A percentile compares a stretch with the other conserved stretches of the same genome.
Evolutionary conservation across 768 basidiomycete genomes (phyloP).

Genomic region (Leccinum ochraceum): DNA sequence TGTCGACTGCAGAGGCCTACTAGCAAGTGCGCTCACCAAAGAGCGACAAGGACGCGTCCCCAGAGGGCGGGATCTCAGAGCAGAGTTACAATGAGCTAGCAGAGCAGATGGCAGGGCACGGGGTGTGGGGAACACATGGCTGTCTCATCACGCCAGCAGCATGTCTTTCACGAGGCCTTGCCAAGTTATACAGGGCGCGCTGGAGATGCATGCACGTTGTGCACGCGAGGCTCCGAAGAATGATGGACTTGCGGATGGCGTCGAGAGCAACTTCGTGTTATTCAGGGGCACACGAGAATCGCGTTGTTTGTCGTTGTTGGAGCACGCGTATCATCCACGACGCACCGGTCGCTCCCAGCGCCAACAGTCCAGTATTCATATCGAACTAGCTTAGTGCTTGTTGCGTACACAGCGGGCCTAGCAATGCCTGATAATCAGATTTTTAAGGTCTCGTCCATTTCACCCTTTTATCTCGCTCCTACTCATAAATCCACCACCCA

Average conservation of each 20-base stretch:
- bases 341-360: conserved; percentile 21
- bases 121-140: conserved; percentile 18
- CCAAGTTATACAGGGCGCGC: conserved; percentile 4
- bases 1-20: not conserved
- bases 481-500: conserved; percentile 13
- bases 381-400: conserved; percentile 5
- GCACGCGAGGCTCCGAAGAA: conserved; percentile 6
- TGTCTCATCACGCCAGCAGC: conserved; percentile 8
- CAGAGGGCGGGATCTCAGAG: not conserved
- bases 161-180: conserved; percentile 23
- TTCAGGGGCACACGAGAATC: conserved; percentile 23
- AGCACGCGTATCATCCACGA: conserved; percentile 35
- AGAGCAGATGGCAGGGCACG: conserved; percentile 13
- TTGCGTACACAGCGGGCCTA: conserved; percentile 10
- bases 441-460: conserved; percentile 65
- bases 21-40: not conserved
- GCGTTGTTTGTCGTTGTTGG: conserved; percentile 44
- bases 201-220: not conserved
- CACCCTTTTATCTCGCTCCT: not conserved
- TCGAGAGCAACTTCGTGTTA: not conserved
- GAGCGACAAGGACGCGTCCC: conserved; percentile 3
- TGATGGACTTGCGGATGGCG: not conserved
- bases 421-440: conserved; percentile 82
- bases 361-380: conserved; percentile 7
- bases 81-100: not conserved